phyloP scores from a whole-genome alignment of 2,329 filamentous ascomycete genomes.

The Ophiosphaerella korrae region DNA sequence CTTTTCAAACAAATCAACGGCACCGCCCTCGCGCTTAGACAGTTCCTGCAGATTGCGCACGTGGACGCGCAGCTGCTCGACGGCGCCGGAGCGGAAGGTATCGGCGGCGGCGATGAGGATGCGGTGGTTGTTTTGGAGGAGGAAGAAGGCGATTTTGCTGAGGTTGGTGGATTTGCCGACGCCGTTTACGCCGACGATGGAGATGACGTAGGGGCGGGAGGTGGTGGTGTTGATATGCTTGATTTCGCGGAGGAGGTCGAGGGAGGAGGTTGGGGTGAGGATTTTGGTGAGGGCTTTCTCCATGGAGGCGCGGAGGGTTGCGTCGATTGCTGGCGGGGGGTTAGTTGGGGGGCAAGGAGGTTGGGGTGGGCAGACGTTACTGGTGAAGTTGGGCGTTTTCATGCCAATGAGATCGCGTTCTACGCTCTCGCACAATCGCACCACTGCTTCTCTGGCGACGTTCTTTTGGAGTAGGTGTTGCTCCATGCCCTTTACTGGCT shows the following conservation, averaged over 20 bases:
- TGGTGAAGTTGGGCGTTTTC: conserved; percentile 92
- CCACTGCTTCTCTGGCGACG: conserved; percentile 89
- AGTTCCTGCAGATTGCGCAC: conserved; percentile 92
- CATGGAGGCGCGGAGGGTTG: conserved; percentile 84
- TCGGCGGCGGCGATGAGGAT: conserved; percentile 94
- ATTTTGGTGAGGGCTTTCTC: conserved; percentile 93
- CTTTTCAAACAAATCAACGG: conserved; percentile 92
- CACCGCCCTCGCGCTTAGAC: conserved; percentile 75
- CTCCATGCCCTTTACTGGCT: conserved; percentile 94
- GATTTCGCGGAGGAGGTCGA: conserved; percentile 94
- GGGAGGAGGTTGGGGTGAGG: conserved; percentile 90
- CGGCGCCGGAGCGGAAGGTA: conserved; percentile 95
- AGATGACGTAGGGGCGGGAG: conserved; percentile 89
- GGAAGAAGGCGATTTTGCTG: conserved; percentile 97
- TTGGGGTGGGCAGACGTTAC: conserved; percentile 36
- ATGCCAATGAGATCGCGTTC: conserved; percentile 87
- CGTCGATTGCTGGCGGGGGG: conserved; percentile 65
- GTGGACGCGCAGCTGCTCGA: conserved; percentile 95
- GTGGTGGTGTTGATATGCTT: conserved; percentile 68
- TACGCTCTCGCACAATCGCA: conserved; percentile 88
- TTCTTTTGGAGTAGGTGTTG: conserved; percentile 95
- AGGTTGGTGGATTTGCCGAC: conserved; percentile 98
- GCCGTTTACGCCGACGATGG: conserved; percentile 96
- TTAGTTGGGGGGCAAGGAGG: conserved; percentile 5
- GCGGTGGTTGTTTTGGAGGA: conserved; percentile 95